phyloP scores from a whole-genome alignment of 305 asterid species.

The Euphrasia arctica region DNA sequence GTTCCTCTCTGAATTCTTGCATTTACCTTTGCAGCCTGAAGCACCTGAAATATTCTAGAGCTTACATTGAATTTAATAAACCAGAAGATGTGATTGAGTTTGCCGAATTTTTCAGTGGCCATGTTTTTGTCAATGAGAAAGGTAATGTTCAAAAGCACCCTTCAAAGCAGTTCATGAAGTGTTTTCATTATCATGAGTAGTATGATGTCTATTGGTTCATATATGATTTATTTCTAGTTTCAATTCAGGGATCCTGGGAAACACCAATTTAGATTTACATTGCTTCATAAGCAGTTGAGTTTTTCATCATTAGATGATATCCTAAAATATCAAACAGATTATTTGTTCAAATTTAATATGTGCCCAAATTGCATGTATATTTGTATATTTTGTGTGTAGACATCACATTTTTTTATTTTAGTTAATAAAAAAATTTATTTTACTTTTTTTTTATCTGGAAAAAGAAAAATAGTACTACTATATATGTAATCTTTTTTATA shows the following conservation, averaged over 20 bases:
- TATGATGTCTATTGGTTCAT: neutral
- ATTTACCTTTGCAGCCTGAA: slow-evolving; percentile 61
- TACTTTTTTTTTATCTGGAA: no score
- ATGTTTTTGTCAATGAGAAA: slow-evolving; percentile 87
- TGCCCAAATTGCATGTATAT: no score
- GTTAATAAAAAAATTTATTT: no score
- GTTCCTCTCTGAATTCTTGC: slow-evolving; percentile 19
- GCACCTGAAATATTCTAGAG: slow-evolving; percentile 57
- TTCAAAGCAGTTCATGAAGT: slow-evolving; percentile 22
- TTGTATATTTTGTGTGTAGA: no score
- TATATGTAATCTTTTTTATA: neutral
- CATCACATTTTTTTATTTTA: no score
- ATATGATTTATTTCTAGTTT: neutral
- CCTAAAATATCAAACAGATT: no score
- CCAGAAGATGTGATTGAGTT: slow-evolving; percentile 79
- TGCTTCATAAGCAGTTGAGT: no score
- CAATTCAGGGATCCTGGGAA: no score
- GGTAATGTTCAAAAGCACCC: slow-evolving; percentile 42
- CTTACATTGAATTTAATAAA: slow-evolving; percentile 63
- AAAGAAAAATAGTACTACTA: no score
- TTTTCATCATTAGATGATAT: no score
- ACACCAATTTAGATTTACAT: no score
- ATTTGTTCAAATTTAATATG: no score
- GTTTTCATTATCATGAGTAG: slow-evolving; percentile 5
- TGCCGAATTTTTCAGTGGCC: slow-evolving; percentile 78